Conservation (phyloP, 2,329 filamentous ascomycete species). For the Colletotrichum orchidophilum region DNA sequence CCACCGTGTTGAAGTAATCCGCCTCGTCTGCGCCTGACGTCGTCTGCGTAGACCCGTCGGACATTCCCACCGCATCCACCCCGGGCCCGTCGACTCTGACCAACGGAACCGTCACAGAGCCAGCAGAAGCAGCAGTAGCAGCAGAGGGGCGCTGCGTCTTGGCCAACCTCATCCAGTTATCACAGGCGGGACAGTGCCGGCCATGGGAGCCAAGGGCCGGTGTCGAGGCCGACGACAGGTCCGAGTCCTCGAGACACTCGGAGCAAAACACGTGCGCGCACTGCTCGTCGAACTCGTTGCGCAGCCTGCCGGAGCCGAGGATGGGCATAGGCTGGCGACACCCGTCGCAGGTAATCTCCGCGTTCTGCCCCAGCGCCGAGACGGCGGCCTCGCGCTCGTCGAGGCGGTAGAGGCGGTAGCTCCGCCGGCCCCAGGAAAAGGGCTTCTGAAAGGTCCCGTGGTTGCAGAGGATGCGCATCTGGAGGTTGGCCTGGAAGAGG, state of each 20-base stretch:
- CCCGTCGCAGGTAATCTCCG: conserved; percentile 39
- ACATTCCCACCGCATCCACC: neutral
- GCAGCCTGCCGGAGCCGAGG: conserved; percentile 35
- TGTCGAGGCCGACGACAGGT: neutral
- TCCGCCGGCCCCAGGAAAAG: conserved; percentile 51
- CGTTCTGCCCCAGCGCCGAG: conserved; percentile 35
- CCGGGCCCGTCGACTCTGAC: neutral
- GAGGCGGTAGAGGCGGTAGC: conserved; percentile 21
- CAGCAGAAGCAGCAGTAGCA: neutral
- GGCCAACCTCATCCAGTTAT: conserved; percentile 19
- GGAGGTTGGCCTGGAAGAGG: conserved; percentile 56
- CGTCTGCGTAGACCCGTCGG: neutral
- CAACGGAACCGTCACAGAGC: neutral
- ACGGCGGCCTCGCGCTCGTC: conserved; percentile 45
- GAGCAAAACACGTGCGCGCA: conserved; percentile 45
- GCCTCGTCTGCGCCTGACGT: conserved; percentile 26
- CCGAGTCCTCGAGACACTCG: conserved; percentile 40
- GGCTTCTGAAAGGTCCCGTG: conserved; percentile 58
- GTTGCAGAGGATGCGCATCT: conserved; percentile 59
- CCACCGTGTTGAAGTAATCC: conserved; percentile 40
- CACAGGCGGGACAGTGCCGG: conserved; percentile 39
- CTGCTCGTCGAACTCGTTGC: conserved; percentile 35
- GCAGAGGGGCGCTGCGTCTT: neutral
- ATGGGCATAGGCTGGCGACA: conserved; percentile 47
- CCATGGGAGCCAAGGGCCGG: neutral